Evolutionary conservation across 2,329 filamentous ascomycete genomes (phyloP), one percentile per base, ranked within the genome.

Genomic region (Aspergillus sp.): DNA sequence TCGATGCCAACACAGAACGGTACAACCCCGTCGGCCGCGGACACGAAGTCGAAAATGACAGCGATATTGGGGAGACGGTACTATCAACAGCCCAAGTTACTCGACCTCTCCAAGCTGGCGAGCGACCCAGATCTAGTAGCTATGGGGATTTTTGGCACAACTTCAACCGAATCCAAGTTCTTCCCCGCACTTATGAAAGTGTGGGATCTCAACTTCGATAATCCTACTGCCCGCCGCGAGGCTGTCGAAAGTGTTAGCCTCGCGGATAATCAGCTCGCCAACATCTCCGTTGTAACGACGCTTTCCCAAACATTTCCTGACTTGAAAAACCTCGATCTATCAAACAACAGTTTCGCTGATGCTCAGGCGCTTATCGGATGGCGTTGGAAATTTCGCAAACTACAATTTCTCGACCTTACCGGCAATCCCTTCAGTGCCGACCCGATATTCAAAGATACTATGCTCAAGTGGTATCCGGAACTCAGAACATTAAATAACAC

Each of bases 141-240:
- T 43, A 87, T 92, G 74, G 90, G 90, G 39, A 89, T 93, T 68
- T 92, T 96, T 71, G 84, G 86, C 61, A 85, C 80, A 58, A 84
- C 83, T 58, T 86, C 88, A 3, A 87, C 87, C 1, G 87, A 90
- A 46, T 84, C 89, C 62, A 99, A 97, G 73, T 90, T 96, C 61
- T 97, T 98, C 77, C 90, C 90, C 52, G 93, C 90, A 1, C 81
- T 98, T 61, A 96, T 98, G 90, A 87, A 86, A 58, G 87, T 97
- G 47, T 92, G 90, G 71, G 87, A 96, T 53, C 79, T 85, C 60
- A 83, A 89, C 17, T 96, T 96, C 78, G 87, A 88, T 64, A 87
- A 84, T 2, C 71, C 83, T 12, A 81, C 88, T 59, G 87, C 89
- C 50, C 93, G 93, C 73, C 84, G 87, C 50, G 88, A 92, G 47